Percentiles rank a stretch among this genome's conserved stretches.
These are phyloP conservation scores for Colletotrichum lindemuthianum DNA, from an alignment of 2,329 filamentous ascomycete species.

Conservation along the genomic window DNA sequence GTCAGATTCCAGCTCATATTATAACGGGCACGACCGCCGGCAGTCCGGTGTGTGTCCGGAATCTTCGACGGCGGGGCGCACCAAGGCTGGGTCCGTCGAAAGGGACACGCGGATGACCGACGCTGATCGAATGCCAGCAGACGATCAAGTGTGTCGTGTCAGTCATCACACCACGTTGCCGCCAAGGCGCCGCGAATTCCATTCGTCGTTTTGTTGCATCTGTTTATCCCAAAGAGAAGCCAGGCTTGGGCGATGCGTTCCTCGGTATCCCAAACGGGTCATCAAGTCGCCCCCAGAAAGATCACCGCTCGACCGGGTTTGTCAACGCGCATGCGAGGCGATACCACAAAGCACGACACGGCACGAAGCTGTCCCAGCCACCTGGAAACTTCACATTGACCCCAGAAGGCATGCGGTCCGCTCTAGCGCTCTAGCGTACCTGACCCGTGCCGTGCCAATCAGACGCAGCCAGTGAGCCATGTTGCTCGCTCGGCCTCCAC, in stretches of 20 bases:
- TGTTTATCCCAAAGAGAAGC: conserved; percentile 5
- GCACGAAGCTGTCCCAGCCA: conserved; percentile 22
- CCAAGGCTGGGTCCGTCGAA: conserved; percentile 14
- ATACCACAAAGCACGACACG: conserved; percentile 1
- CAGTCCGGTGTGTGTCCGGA: conserved; percentile 9
- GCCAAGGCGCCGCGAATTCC: conserved; percentile 6
- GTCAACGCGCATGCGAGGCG: background rate
- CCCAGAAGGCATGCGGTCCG: conserved; percentile 18
- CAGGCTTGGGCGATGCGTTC: background rate
- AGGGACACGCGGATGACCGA: conserved; percentile 13
- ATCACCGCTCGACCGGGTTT: background rate
- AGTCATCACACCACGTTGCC: conserved; percentile 28
- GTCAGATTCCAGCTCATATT: conserved; percentile 1
- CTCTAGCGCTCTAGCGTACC: background rate
- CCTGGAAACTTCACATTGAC: conserved; percentile 23
- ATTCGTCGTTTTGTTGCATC: background rate
- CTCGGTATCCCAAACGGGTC: background rate
- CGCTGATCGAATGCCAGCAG: conserved; percentile 27
- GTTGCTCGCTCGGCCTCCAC: background rate
- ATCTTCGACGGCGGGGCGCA: conserved; percentile 16
- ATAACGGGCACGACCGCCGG: conserved; percentile 4
- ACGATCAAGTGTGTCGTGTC: conserved; percentile 11
- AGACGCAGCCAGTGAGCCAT: background rate
- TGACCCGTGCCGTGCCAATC: conserved; percentile 2
- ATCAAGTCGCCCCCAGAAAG: background rate